A percentile compares a stretch with the other conserved stretches of the same genome.
These are phyloP conservation scores for Penicillium freii DNA, from an alignment of 2,329 filamentous ascomycete genomes.

Conservation along the genomic window DNA sequence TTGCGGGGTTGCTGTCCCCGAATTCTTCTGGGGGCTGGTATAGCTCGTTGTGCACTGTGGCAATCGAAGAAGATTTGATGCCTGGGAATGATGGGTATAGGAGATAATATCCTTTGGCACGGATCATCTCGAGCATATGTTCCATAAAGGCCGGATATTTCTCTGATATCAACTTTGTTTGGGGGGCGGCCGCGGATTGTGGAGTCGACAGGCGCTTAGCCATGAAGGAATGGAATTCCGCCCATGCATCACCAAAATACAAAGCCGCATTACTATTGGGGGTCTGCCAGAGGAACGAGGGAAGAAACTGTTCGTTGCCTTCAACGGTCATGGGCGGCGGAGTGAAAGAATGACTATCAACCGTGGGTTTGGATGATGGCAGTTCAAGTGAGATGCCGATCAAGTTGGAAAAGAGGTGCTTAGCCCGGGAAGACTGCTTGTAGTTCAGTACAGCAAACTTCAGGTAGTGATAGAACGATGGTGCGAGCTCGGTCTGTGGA, in stretches of 20 bases:
- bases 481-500: slow-evolving; percentile 74
- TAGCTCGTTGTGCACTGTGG: slow-evolving; percentile 75
- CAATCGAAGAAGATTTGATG: slow-evolving; percentile 54
- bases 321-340: slow-evolving; percentile 23
- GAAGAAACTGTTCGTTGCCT: slow-evolving; percentile 34
- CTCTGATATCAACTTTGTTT: slow-evolving; percentile 61
- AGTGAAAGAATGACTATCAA: slow-evolving; percentile 58
- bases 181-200: slow-evolving; percentile 15
- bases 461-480: slow-evolving; percentile 81
- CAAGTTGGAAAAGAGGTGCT: slow-evolving; percentile 53
- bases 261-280: slow-evolving; percentile 80
- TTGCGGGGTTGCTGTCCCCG: slow-evolving; percentile 8
- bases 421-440: slow-evolving; percentile 61
- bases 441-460: slow-evolving; percentile 77
- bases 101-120: slow-evolving; percentile 72
- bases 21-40: slow-evolving; percentile 70
- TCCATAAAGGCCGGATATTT: slow-evolving; percentile 75
- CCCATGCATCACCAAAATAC: slow-evolving; percentile 82
- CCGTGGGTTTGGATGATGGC: slow-evolving; percentile 55
- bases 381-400: slow-evolving; percentile 79
- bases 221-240: slow-evolving; percentile 78
- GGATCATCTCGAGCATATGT: slow-evolving; percentile 72
- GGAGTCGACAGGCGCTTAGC: slow-evolving; percentile 55
- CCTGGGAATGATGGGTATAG: slow-evolving; percentile 67
- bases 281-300: slow-evolving; percentile 78